These are phyloP conservation scores for Hypomyces rosellus DNA, from an alignment of 2,329 filamentous ascomycete genomes.

Conservation along the genomic window DNA sequence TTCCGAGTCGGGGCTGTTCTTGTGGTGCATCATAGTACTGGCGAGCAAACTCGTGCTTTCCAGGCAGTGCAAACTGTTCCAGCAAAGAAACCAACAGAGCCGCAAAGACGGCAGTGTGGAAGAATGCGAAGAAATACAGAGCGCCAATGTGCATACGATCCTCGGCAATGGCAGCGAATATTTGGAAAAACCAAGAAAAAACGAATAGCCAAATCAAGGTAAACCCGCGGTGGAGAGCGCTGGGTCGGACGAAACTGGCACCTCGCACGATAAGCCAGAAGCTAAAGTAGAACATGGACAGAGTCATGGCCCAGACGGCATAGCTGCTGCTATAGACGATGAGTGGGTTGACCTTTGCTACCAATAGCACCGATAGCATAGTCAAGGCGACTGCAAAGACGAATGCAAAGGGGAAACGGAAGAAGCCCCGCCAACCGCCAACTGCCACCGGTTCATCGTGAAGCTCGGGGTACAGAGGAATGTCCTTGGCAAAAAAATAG, in stretches of 20 bases:
- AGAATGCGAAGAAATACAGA: constrained; percentile 76
- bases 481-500: constrained; percentile 70
- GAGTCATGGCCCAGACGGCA: constrained; percentile 80
- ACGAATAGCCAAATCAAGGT: constrained; percentile 78
- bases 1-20: constrained; percentile 28
- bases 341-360: constrained; percentile 79
- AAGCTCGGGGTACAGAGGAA: constrained; percentile 50
- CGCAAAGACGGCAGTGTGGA: constrained; percentile 68
- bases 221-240: constrained; percentile 78
- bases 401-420: constrained; percentile 75
- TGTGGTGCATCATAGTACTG: constrained; percentile 47
- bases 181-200: constrained; percentile 65
- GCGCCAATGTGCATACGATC: constrained; percentile 66
- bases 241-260: constrained; percentile 74
- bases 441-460: constrained; percentile 57
- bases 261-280: constrained; percentile 80
- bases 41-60: constrained; percentile 62
- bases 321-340: constrained; percentile 89
- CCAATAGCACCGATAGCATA: constrained; percentile 64
- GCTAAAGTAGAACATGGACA: constrained; percentile 71
- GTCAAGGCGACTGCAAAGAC: constrained; percentile 60
- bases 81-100: constrained; percentile 68
- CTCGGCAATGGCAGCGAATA: constrained; percentile 68
- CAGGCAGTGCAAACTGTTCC: constrained; percentile 72
- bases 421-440: constrained; percentile 74